Evolutionary conservation across 2,329 filamentous ascomycete species (phyloP).

Genomic region (Claviceps cyperi): DNA sequence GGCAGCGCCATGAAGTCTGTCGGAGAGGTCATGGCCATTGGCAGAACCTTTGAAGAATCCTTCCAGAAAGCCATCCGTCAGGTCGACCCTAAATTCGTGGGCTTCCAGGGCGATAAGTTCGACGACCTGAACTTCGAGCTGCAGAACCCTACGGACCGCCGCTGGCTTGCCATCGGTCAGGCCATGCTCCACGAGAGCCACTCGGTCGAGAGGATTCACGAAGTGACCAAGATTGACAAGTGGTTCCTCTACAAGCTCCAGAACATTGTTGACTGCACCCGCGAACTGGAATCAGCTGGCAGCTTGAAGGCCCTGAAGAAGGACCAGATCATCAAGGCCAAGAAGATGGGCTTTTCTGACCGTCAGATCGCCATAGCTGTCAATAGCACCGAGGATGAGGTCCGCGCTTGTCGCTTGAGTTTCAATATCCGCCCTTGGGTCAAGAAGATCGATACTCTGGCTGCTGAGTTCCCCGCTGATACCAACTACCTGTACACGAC

Average conservation of each 20-base stretch:
- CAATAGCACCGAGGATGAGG: constrained; percentile 74
- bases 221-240: constrained; percentile 96
- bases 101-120: constrained; percentile 92
- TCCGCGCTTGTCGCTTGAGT: constrained; percentile 68
- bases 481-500: constrained; percentile 97
- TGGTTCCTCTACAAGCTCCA: constrained; percentile 98
- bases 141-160: constrained; percentile 83
- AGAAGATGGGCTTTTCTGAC: constrained; percentile 97
- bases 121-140: constrained; percentile 84
- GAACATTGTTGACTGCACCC: constrained; percentile 86
- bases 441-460: constrained; percentile 96
- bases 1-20: constrained; percentile 98
- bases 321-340: constrained; percentile 77
- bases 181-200: constrained; percentile 97
- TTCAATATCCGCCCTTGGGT: constrained; percentile 92
- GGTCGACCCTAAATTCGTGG: constrained; percentile 81
- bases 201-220: constrained; percentile 79
- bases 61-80: constrained; percentile 98
- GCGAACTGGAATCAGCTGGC: constrained; percentile 71
- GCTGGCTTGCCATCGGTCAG: constrained; percentile 94
- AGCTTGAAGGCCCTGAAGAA: constrained; percentile 74
- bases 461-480: constrained; percentile 87
- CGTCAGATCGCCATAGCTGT: constrained; percentile 84
- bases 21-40: constrained; percentile 98
- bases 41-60: constrained; percentile 94